Base-by-base conservation (phyloP, 192 early-diverging fungal species). In the Rhizoclosmatium sp. region DNA sequence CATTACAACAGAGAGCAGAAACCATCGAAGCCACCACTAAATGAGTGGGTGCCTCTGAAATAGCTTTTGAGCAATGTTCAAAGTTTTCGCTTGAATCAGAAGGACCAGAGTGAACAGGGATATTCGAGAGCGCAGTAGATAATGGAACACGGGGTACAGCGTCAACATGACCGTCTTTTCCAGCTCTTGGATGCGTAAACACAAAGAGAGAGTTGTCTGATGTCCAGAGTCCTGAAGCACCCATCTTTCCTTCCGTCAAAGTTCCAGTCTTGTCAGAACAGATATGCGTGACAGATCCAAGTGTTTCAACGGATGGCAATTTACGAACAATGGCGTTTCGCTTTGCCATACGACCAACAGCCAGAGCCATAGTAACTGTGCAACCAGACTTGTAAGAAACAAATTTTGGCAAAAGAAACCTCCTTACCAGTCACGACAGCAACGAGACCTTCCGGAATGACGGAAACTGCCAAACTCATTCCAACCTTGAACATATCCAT, bases 231-330 rank as follows among this genome's bases (percentile, higher is more conserved):
- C 93, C 87, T 49, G 92, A 84, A 3, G 95, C 91, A 16, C 95
- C 95, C 97, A 99, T 99, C 78, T 97, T 97, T 62, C 97, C 96
- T 85, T 98, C 95, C 4, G 97, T 99, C n/a, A 99, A 83, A 0
- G 97, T 99, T 19, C 97, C 97, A 4, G 89, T 91, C 79, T 99
- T 99, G 83, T 99, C 97, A 4, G 97, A 99, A 82, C 97, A 99
- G 82, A 99, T 99, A 56, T 94, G 92, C 4, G 95, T 97, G 14
- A 99, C 95, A 64, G 94, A 94, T 39, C 97, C 97, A 4, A 99
- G 85, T 2, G 97, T 96, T 85, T 99, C 97, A 2, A 99, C 95
- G 0, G 97, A 93, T 0, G 95, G 94, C 9, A 98, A 85, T 48
- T 95, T 97, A 48, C 96, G 87, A 7, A 99, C 95, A 46, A 99